These are phyloP conservation scores for Podaxis sp. DNA, from an alignment of 768 basidiomycete genomes.

Conservation along the genomic window DNA sequence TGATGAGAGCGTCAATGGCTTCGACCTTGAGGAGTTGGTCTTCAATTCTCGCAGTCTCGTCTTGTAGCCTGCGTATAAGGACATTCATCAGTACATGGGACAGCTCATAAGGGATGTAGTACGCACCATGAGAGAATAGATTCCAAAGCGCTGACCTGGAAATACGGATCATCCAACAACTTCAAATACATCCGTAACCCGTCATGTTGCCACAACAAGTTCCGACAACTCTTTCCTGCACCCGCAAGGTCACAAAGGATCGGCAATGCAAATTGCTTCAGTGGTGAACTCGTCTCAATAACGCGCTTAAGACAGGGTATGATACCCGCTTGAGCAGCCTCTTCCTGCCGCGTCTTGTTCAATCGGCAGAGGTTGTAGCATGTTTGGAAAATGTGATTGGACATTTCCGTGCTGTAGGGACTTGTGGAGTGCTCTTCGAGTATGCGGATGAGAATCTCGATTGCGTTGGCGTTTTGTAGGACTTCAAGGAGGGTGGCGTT, in stretches of 20 bases:
- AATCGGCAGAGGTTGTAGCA: conserved; percentile 95
- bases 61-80: conserved; percentile 69
- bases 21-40: conserved; percentile 74
- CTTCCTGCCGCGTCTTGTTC: conserved; percentile 94
- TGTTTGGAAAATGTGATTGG: conserved; percentile 96
- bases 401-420: conserved; percentile 90
- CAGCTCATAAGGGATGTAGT: neutral
- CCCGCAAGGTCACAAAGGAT: conserved; percentile 96
- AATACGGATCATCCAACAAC: conserved; percentile 82
- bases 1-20: conserved; percentile 66
- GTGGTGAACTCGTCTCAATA: conserved; percentile 83
- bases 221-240: conserved; percentile 91
- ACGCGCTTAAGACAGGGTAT: conserved; percentile 90
- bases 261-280: conserved; percentile 96
- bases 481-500: conserved; percentile 87
- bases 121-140: conserved; percentile 85
- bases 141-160: conserved; percentile 91
- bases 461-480: conserved; percentile 92
- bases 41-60: conserved; percentile 92
- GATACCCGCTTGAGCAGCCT: conserved; percentile 94
- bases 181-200: conserved; percentile 81
- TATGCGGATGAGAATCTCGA: conserved; percentile 86
- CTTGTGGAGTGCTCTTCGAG: conserved; percentile 80
- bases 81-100: neutral
- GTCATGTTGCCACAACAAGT: conserved; percentile 89